Evolutionary conservation across 768 basidiomycete genomes (phyloP).

Genomic region (Guyanaporus albipodus): DNA sequence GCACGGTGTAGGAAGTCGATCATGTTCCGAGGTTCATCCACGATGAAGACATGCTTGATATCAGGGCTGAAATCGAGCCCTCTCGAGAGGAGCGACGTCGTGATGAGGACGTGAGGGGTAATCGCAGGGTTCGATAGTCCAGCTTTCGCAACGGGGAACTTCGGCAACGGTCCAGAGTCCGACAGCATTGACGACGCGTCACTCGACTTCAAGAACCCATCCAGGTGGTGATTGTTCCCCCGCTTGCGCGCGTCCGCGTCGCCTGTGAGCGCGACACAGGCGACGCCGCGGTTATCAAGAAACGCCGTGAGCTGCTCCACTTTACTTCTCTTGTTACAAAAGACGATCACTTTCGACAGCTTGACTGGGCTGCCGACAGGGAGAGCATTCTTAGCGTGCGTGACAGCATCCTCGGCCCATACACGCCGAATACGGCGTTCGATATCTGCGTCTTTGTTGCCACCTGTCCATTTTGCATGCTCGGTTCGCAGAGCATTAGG

Average conservation of each 20-base stretch:
- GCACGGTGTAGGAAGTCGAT: slow-evolving; percentile 92
- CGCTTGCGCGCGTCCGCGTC: slow-evolving; percentile 51
- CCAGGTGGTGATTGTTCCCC: slow-evolving; percentile 75
- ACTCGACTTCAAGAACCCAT: slow-evolving; percentile 56
- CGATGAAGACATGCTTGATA: slow-evolving; percentile 79
- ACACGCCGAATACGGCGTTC: slow-evolving; percentile 67
- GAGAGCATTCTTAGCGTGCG: slow-evolving; percentile 24
- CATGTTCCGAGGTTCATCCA: slow-evolving; percentile 86
- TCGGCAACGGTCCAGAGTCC: neutral
- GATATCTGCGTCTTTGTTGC: slow-evolving; percentile 78
- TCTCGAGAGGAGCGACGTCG: slow-evolving; percentile 86
- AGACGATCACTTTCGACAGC: slow-evolving; percentile 72
- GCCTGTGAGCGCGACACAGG: slow-evolving; percentile 63
- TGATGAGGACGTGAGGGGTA: slow-evolving; percentile 69
- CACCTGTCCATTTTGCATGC: slow-evolving; percentile 72
- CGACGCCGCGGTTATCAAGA: slow-evolving; percentile 57
- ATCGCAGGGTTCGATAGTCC: slow-evolving; percentile 26
- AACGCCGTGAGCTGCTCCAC: slow-evolving; percentile 59
- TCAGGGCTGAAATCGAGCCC: slow-evolving; percentile 83
- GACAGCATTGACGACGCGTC: neutral
- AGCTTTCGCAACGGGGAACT: slow-evolving; percentile 5
- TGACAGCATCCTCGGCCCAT: slow-evolving; percentile 64
- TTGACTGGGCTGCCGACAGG: slow-evolving; percentile 19
- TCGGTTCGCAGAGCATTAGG: slow-evolving; percentile 68
- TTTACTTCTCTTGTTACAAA: slow-evolving; percentile 73